Conservation (phyloP, 805 yeast genomes). For the Pichia phayaonensis region DNA sequence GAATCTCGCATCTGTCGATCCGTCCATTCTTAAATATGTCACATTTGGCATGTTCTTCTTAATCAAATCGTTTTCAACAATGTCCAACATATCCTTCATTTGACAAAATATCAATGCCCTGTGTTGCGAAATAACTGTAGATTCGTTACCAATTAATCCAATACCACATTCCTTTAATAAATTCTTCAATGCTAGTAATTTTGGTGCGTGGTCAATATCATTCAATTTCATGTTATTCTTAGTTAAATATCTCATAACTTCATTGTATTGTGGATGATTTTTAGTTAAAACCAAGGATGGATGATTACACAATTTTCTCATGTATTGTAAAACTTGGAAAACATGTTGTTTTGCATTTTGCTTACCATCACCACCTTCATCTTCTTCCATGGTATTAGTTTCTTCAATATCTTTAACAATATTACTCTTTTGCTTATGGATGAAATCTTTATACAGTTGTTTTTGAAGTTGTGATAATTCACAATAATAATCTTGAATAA, state of each 20-base stretch:
- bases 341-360: constrained; percentile 70
- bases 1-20: constrained; percentile 85
- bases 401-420: constrained; percentile 58
- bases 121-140: constrained; percentile 79
- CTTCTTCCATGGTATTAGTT: constrained; percentile 11
- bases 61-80: constrained; percentile 85
- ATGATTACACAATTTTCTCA: constrained; percentile 95
- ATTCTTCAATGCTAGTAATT: constrained; percentile 71
- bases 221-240: constrained; percentile 52
- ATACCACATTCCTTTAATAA: constrained; percentile 90
- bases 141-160: constrained; percentile 35
- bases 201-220: constrained; percentile 85
- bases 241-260: constrained; percentile 55
- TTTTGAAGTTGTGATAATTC: constrained; percentile 88
- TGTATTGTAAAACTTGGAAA: constrained; percentile 94
- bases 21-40: constrained; percentile 90
- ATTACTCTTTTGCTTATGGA: constrained; percentile 68
- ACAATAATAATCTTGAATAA: constrained; percentile 96
- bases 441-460: constrained; percentile 81
- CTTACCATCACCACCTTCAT: constrained; percentile 16
- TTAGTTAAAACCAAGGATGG: constrained; percentile 84
- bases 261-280: constrained; percentile 72
- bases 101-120: constrained; percentile 94
- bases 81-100: constrained; percentile 93
- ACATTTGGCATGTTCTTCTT: constrained; percentile 83